Evolutionary conservation across 83 land plant species (phyloP).

Genomic region (Picea abies): DNA sequence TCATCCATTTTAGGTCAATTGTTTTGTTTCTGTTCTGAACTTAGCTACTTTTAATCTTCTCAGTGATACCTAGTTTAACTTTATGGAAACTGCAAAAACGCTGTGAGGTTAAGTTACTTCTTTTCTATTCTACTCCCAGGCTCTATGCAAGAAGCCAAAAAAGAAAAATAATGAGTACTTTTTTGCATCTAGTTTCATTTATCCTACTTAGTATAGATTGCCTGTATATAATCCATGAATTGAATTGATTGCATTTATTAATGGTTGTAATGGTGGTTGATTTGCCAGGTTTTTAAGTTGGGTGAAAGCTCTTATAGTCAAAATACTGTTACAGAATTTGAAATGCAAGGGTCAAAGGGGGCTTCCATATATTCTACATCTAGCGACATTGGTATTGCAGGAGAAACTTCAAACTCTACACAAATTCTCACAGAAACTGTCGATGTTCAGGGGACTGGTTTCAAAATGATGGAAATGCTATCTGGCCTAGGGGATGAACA

Average conservation of each 20-base stretch:
- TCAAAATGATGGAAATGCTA: not conserved
- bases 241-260: conserved; percentile 3
- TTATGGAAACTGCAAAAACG: not conserved
- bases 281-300: conserved; percentile 2
- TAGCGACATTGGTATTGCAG: not conserved
- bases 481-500: not conserved
- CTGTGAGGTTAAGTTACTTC: not conserved
- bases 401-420: too few relatives aligned
- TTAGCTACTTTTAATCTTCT: not conserved
- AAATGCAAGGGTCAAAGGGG: not conserved
- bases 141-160: not conserved
- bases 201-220: not conserved
- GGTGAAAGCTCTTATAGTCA: not conserved
- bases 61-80: not conserved
- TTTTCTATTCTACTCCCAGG: conserved; percentile 6
- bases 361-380: not conserved
- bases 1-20: not conserved
- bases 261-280: not conserved
- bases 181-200: not conserved
- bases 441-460: too few relatives aligned
- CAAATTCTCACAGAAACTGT: not conserved
- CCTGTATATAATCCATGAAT: not conserved
- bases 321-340: not conserved
- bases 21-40: not conserved
- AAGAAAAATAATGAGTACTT: not conserved